Evolutionary conservation across 768 basidiomycete species (phyloP), one percentile per base, ranked within the genome.

Genomic region (Suillus ampliporus): DNA sequence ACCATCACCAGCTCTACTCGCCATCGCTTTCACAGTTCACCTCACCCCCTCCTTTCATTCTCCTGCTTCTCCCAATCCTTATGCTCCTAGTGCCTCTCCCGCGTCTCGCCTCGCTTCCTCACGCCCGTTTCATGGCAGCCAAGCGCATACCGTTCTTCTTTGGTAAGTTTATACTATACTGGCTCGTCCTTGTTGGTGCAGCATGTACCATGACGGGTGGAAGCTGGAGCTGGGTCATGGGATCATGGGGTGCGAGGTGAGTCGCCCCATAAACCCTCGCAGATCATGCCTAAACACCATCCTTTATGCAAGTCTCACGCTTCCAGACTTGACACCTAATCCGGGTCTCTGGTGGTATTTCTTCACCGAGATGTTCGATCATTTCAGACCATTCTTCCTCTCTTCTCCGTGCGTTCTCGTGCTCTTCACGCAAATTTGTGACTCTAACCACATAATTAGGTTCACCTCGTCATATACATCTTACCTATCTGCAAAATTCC

Each of bases 291-390:
- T 15, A 40, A 56, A 40, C 17, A 26, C 23, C 66, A 10, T 65
- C 35, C 56, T 59, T n/a, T n/a, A n/a, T n/a, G n/a, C n/a, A n/a
- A 98, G 96, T 51, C 70, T 97, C 26, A 85, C 84, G 21, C 85
- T 97, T 10, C 91, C 92, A 2, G 96, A 97, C 72, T 77, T 99
- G 65, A 95, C 94, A 10, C 97, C 97, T 0, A 99, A 96, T 68
- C 87, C 92, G 5, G 97, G 97, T 2, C 77, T 98, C 34, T 95
- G 95, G 92, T 99, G 97, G 97, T 99, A 99, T 76, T 99, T 99
- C 80, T 98, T 99, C 78, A 98, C 95, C 13, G 97, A 99, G 74
- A 98, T 98, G 92, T 99, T 99, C 66, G 97, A 98, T 72, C 92
- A 99, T 72, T 99, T 98, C 81, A 82, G 97, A 35, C 87, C 90